Evolutionary conservation across 2,329 filamentous ascomycete genomes (phyloP).

Genomic region (Hansfordia pulvinata): DNA sequence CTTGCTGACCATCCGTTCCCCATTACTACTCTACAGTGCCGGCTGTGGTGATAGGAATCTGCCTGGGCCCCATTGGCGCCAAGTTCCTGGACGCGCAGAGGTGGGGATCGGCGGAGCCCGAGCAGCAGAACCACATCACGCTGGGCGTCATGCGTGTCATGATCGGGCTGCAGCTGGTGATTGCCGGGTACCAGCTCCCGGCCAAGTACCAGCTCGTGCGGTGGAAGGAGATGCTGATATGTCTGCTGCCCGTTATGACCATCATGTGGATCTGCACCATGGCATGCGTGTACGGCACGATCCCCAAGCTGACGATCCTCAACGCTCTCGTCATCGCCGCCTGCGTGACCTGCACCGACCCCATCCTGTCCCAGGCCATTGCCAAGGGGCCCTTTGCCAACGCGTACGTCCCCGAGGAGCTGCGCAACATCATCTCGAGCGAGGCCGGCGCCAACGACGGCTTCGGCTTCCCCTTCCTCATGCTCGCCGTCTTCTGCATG

Average conservation of each 20-base stretch:
- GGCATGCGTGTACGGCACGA: slow-evolving; percentile 36
- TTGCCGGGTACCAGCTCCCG: slow-evolving; percentile 48
- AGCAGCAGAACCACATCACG: slow-evolving; percentile 24
- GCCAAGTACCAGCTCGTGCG: slow-evolving; percentile 35
- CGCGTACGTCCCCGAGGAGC: slow-evolving; percentile 40
- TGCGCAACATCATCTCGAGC: slow-evolving; percentile 48
- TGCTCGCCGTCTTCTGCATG: slow-evolving; percentile 42
- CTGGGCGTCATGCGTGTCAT: slow-evolving; percentile 41
- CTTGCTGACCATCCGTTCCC: not conserved
- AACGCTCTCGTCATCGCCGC: slow-evolving; percentile 43
- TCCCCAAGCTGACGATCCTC: slow-evolving; percentile 39
- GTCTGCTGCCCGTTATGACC: slow-evolving; percentile 45
- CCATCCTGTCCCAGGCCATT: slow-evolving; percentile 46
- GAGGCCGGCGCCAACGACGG: slow-evolving; percentile 51
- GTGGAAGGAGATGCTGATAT: slow-evolving; percentile 39
- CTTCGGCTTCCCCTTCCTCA: slow-evolving; percentile 47
- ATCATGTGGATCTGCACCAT: slow-evolving; percentile 48
- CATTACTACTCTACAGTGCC: slow-evolving; percentile 26
- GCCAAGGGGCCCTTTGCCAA: slow-evolving; percentile 51
- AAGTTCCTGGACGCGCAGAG: slow-evolving; percentile 32
- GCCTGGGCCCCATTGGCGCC: slow-evolving; percentile 38
- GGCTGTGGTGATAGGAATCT: slow-evolving; percentile 37
- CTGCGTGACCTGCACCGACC: slow-evolving; percentile 48
- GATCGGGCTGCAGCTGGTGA: slow-evolving; percentile 49
- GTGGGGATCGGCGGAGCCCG: slow-evolving; percentile 21